These are phyloP conservation scores for Monilinia vaccinii-corymbosi DNA, from an alignment of 2,329 filamentous ascomycete species.

Conservation along the genomic window DNA sequence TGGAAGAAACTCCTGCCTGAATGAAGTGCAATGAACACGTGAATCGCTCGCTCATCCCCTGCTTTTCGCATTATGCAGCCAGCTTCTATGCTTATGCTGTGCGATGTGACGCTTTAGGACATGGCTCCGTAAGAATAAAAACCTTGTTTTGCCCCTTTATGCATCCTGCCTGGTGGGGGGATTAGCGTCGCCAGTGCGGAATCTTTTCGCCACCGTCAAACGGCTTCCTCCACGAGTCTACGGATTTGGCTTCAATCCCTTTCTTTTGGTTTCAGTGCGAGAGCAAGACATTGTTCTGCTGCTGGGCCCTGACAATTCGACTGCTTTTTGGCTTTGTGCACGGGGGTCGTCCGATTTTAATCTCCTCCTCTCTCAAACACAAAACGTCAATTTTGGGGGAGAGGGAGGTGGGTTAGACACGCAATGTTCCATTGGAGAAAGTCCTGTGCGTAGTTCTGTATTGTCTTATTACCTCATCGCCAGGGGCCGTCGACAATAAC, in stretches of 20 bases:
- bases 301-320: background rate
- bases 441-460: background rate
- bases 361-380: too few relatives aligned
- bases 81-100: background rate
- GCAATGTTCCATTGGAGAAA: too few relatives aligned
- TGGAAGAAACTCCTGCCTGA: background rate
- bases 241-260: background rate
- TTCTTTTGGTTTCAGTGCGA: slow-evolving; percentile 5
- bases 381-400: too few relatives aligned
- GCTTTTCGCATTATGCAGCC: background rate
- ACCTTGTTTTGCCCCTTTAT: slow-evolving; percentile 7
- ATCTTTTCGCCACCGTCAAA: background rate
- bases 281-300: background rate
- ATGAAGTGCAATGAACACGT: slow-evolving; percentile 1
- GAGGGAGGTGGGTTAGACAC: too few relatives aligned
- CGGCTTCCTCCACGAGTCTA: background rate
- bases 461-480: slow-evolving; percentile 1
- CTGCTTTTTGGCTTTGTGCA: background rate
- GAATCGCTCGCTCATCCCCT: background rate
- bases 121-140: background rate
- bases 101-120: slow-evolving; percentile 5
- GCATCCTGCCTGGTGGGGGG: slow-evolving; percentile 4
- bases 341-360: background rate
- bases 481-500: slow-evolving; percentile 1
- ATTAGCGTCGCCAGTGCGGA: slow-evolving; percentile 5